These are phyloP conservation scores for Fusarium buxicola DNA, from an alignment of 2,329 filamentous ascomycete genomes.

Conservation along the genomic window DNA sequence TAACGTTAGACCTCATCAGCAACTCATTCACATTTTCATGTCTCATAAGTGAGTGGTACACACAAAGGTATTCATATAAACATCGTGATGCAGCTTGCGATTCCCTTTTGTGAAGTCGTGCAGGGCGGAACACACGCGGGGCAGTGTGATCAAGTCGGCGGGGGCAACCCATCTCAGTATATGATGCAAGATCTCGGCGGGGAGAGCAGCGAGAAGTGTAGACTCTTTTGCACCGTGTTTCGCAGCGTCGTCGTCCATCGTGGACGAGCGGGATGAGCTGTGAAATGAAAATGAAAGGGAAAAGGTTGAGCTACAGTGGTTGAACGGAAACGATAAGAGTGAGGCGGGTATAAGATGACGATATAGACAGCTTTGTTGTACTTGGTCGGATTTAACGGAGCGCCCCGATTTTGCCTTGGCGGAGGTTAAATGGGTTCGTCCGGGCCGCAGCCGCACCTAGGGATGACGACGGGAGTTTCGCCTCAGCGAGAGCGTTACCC, in stretches of 20 bases:
- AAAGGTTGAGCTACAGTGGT: neutral
- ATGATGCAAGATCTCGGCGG: constrained; percentile 72
- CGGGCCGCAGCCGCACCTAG: too few species aligned
- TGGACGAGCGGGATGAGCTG: neutral
- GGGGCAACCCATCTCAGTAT: constrained; percentile 69
- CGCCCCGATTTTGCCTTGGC: neutral
- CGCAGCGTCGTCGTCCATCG: constrained; percentile 14
- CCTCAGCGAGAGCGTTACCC: constrained; percentile 1
- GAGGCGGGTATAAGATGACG: constrained; percentile 28
- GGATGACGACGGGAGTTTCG: too few species aligned
- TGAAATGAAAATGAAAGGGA: neutral
- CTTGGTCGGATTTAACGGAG: constrained; percentile 32
- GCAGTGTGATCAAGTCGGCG: constrained; percentile 65
- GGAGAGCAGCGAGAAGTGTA: constrained; percentile 54
- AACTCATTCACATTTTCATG: neutral
- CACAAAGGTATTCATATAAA: constrained; percentile 71
- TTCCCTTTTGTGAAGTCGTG: constrained; percentile 68
- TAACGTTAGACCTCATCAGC: constrained; percentile 29
- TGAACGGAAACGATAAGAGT: neutral
- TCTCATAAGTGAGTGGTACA: constrained; percentile 24
- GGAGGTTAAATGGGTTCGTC: constrained; percentile 20
- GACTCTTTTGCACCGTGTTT: constrained; percentile 6
- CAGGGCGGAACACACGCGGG: constrained; percentile 64
- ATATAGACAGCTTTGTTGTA: constrained; percentile 20
- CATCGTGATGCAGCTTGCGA: constrained; percentile 67